phyloP scores from a whole-genome alignment of 208 protist species.

The Naegleria fowleri region DNA sequence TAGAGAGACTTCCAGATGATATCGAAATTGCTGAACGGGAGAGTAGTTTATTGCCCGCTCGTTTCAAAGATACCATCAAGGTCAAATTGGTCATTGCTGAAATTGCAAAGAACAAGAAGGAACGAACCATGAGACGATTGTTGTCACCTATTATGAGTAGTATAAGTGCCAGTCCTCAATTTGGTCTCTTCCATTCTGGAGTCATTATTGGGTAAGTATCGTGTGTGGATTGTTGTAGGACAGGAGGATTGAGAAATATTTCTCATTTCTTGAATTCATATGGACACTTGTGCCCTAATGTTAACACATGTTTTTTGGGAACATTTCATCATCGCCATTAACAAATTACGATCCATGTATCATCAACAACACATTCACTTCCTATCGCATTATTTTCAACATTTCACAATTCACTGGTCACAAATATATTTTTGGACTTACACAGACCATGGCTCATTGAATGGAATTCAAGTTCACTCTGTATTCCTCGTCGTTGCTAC shows the following conservation, averaged over 20 bases:
- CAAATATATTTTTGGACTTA: not conserved
- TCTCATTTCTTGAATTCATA: no score
- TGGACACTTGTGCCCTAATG: no score
- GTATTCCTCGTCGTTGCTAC: constrained; percentile 17
- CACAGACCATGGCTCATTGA: not conserved
- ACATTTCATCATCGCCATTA: no score
- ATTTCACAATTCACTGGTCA: not conserved
- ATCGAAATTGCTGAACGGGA: not conserved
- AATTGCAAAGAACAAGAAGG: not conserved
- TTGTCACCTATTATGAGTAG: not conserved
- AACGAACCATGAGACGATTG: not conserved
- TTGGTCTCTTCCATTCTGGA: constrained; percentile 18
- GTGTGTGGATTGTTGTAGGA: no score
- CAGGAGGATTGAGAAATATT: no score
- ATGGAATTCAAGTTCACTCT: not conserved
- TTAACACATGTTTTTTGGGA: no score
- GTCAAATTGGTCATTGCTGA: constrained; percentile 6
- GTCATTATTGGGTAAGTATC: not conserved
- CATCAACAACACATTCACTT: no score
- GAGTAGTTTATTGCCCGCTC: not conserved
- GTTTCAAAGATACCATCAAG: not conserved
- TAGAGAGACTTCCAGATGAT: not conserved
- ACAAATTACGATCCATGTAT: no score
- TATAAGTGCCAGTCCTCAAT: not conserved
- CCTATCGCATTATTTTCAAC: not conserved